Base-by-base conservation (phyloP, 306 rosid genomes). In the Vigna angularis region DNA sequence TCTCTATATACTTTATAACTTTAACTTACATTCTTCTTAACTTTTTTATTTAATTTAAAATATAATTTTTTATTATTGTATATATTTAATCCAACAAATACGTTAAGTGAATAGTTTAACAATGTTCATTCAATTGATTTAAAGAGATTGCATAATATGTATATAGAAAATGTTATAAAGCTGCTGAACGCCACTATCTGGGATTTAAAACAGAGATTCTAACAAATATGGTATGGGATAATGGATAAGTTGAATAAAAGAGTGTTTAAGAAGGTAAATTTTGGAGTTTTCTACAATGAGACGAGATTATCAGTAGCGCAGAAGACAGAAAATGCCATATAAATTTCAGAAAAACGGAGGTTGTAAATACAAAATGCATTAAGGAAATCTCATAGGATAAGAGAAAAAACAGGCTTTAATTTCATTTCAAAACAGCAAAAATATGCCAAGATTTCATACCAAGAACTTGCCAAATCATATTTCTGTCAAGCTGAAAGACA, bases 401-500 rank as follows among this genome's bases (percentile, higher is more conserved):
- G 59, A 53, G 13, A 30, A 51, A 57, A 14, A 65, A 65, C 34
- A 12, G 38, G 52, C 26, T 74, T 44, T 48, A 28, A 13, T 24
- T 63, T 45, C 16, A 38, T 80, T 55, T n/a, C n/a, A 75, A 62
- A 62, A 32, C 66, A 16, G 64, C 72, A 70, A 66, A 68, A 34
- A 50, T 57, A 47, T 42, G 34, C 22, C 50, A 48, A 51, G 79
- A 12, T 9, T 36, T 26, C 66, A 76, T 91, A 95, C 99, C 96
- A 79, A 95, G 90, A 84, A 95, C 95, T 73, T 88, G 85, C 3
- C 79, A 86, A 64, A 95, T 89, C 81, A 72, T 83, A 62, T 83
- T 83, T 80, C 91, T 88, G 14, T 86, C 89, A 30, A 95, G 91
- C 82, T 79, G 80, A 81, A 89, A 92, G 40, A 96, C 98, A 62